phyloP scores from a whole-genome alignment of 805 yeast species.

The Metschnikowia kunwiensis region DNA sequence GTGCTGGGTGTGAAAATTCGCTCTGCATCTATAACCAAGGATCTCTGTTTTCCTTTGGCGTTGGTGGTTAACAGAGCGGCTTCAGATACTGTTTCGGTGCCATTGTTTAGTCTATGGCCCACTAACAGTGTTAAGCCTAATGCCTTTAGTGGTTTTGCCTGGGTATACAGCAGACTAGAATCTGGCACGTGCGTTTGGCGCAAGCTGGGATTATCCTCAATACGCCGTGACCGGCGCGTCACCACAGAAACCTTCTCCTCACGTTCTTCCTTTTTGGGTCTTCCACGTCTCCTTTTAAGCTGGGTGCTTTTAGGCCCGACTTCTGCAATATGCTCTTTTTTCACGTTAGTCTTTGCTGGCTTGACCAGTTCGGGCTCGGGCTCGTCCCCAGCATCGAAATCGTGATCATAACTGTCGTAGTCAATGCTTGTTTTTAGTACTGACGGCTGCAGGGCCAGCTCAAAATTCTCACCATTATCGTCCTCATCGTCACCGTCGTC shows the following conservation, averaged over 20 bases:
- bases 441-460: neutral
- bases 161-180: neutral
- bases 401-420: neutral
- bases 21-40: conserved; percentile 29
- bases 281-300: conserved; percentile 17
- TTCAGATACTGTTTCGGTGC: neutral
- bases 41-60: conserved; percentile 25
- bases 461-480: neutral
- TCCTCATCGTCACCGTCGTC: conserved; percentile 13
- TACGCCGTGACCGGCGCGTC: conserved; percentile 16
- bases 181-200: conserved; percentile 9
- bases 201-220: conserved; percentile 16
- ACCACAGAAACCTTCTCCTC: conserved; percentile 12
- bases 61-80: conserved; percentile 17
- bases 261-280: conserved; percentile 16
- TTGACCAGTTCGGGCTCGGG: neutral
- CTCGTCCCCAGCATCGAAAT: conserved; percentile 1
- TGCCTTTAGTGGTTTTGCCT: conserved; percentile 14
- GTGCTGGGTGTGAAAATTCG: conserved; percentile 23
- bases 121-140: conserved; percentile 11
- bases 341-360: neutral
- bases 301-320: neutral
- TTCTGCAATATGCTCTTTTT: neutral
- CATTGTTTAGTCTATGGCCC: conserved; percentile 2
- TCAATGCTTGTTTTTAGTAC: neutral